Percentiles rank a stretch among this genome's conserved stretches.
phyloP scores from a whole-genome alignment of 1,139 yeast species.

The Yamadazyma taylorii region DNA sequence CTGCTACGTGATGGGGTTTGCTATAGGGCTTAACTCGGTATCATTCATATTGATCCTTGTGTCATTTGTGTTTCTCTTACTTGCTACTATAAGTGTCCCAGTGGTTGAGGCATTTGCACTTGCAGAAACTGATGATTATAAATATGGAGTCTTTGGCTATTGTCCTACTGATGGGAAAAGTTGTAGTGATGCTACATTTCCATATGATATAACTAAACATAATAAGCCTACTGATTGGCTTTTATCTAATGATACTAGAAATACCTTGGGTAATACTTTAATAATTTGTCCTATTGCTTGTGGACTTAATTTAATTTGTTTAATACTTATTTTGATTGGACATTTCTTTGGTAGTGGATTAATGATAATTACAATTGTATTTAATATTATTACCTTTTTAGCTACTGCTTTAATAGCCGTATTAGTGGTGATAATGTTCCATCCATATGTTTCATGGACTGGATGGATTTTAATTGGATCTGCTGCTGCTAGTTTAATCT shows the following conservation, averaged over 20 bases:
- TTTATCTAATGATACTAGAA: constrained; percentile 45
- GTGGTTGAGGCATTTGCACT: constrained; percentile 38
- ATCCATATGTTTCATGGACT: constrained; percentile 66
- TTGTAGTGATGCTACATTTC: constrained; percentile 51
- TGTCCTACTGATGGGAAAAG: constrained; percentile 44
- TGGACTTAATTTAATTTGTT: constrained; percentile 59
- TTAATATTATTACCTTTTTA: constrained; percentile 47
- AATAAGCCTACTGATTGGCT: constrained; percentile 25
- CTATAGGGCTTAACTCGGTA: constrained; percentile 25
- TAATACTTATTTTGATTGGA: constrained; percentile 39
- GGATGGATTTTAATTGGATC: constrained; percentile 70
- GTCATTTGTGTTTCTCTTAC: constrained; percentile 49
- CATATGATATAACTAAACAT: constrained; percentile 26
- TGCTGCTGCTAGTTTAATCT: constrained; percentile 52
- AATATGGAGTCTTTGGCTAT: constrained; percentile 86
- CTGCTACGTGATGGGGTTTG: background rate
- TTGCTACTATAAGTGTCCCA: constrained; percentile 54
- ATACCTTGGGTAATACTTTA: constrained; percentile 65
- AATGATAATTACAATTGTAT: constrained; percentile 26
- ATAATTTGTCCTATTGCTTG: constrained; percentile 82
- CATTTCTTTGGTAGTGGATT: constrained; percentile 22
- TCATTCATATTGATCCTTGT: constrained; percentile 34
- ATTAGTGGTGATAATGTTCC: constrained; percentile 54
- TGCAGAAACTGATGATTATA: constrained; percentile 43
- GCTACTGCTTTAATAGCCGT: constrained; percentile 53